Conservation (phyloP, 2,329 filamentous ascomycete species). For the Claviceps sp. region DNA sequence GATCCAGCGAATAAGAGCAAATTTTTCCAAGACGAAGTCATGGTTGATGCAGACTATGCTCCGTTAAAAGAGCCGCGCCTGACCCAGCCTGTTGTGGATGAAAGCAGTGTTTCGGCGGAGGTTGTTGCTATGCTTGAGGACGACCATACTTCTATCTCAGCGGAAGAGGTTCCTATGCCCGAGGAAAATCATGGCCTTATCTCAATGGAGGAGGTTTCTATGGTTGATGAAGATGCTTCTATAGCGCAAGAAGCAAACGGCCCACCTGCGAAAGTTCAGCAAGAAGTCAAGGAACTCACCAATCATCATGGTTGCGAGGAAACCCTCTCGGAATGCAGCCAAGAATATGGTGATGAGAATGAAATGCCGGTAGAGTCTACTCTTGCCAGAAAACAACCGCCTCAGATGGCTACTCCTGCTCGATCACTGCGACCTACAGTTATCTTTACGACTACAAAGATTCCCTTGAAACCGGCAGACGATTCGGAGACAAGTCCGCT, state of each 20-base stretch:
- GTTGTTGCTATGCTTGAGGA: constrained; percentile 38
- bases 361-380: constrained; percentile 40
- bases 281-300: constrained; percentile 22
- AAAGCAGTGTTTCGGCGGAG: constrained; percentile 22
- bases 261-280: constrained; percentile 41
- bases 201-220: constrained; percentile 30
- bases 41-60: constrained; percentile 15
- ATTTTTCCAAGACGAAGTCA: constrained; percentile 52
- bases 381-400: constrained; percentile 16
- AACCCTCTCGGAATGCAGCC: constrained; percentile 44
- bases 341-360: constrained; percentile 57
- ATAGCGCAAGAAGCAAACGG: constrained; percentile 46
- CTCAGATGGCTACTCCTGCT: constrained; percentile 40
- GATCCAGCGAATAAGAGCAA: constrained; percentile 29
- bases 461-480: constrained; percentile 58
- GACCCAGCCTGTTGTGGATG: constrained; percentile 8
- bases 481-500: constrained; percentile 35
- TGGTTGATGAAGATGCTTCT: constrained; percentile 43
- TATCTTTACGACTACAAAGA: constrained; percentile 63
- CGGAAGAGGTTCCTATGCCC: constrained; percentile 25
- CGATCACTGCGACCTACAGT: constrained; percentile 32
- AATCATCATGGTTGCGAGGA: constrained; percentile 26
- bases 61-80: constrained; percentile 7
- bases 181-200: constrained; percentile 9
- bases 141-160: constrained; percentile 25